Conservation (phyloP, 2,329 filamentous ascomycete genomes). For the Endoconidiophora laricicola region DNA sequence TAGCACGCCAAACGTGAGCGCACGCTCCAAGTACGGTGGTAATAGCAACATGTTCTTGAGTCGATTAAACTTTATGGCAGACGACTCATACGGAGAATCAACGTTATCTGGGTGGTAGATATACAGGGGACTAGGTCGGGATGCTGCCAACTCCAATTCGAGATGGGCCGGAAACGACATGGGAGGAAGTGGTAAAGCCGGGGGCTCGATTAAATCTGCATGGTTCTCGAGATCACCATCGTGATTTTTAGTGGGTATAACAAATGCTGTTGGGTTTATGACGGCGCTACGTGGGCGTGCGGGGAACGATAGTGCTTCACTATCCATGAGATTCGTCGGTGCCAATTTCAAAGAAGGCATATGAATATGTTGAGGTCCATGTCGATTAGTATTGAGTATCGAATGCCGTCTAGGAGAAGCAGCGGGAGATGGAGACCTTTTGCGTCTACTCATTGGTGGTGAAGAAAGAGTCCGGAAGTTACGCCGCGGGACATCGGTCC, state of each 20-base stretch:
- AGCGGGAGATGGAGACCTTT: slow-evolving; percentile 3
- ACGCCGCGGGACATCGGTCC: slow-evolving; percentile 3
- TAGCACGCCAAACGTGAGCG: slow-evolving; percentile 72
- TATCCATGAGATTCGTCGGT: slow-evolving; percentile 36
- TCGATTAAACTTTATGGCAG: slow-evolving; percentile 78
- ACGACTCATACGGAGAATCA: slow-evolving; percentile 73
- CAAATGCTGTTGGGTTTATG: slow-evolving; percentile 22
- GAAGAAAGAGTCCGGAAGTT: slow-evolving; percentile 9
- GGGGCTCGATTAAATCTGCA: slow-evolving; percentile 21
- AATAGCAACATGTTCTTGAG: slow-evolving; percentile 76
- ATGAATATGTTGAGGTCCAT: not conserved
- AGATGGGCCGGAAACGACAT: slow-evolving; percentile 51
- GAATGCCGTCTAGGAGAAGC: not conserved
- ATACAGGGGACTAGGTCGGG: slow-evolving; percentile 47
- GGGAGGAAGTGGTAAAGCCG: slow-evolving; percentile 43
- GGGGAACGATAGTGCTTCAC: slow-evolving; percentile 18
- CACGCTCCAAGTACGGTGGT: slow-evolving; percentile 65
- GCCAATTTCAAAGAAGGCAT: slow-evolving; percentile 18
- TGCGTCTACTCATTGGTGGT: slow-evolving; percentile 5
- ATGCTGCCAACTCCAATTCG: slow-evolving; percentile 45
- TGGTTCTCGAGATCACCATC: not conserved
- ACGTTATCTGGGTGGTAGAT: slow-evolving; percentile 41
- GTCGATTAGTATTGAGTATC: not conserved
- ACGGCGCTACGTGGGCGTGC: slow-evolving; percentile 23
- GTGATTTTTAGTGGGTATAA: slow-evolving; percentile 15